Conservation (phyloP, 441 rosid species). For the Lepidium campestre region DNA sequence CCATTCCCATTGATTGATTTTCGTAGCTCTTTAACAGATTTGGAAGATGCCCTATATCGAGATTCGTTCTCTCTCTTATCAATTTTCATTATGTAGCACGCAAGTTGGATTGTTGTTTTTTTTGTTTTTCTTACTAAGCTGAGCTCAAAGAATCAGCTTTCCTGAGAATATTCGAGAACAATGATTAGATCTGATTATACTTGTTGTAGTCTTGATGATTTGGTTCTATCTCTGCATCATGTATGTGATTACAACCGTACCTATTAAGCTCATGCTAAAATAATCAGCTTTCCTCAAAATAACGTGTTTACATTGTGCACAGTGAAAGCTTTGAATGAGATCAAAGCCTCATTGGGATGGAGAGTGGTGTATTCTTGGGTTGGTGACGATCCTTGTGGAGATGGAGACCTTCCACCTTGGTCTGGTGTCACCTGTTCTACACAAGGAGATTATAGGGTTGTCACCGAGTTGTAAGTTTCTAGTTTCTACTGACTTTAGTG, state of each 20-base stretch:
- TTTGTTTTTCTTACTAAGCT: neutral
- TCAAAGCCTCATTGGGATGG: slow-evolving; percentile 82
- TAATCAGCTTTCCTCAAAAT: neutral
- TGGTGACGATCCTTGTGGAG: slow-evolving; percentile 84
- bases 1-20: neutral
- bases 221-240: neutral
- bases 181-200: slow-evolving; percentile 17
- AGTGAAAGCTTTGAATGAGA: slow-evolving; percentile 80
- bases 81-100: neutral
- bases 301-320: neutral
- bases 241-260: neutral
- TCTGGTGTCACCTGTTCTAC: slow-evolving; percentile 75
- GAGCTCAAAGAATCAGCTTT: neutral
- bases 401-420: slow-evolving; percentile 70
- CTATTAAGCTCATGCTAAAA: neutral
- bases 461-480: slow-evolving; percentile 52
- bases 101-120: neutral
- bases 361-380: slow-evolving; percentile 80
- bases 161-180: neutral
- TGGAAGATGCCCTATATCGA: neutral
- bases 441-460: slow-evolving; percentile 72
- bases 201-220: neutral
- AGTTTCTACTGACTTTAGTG: neutral
- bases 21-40: neutral
- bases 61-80: neutral